These are phyloP conservation scores for Pterothamnion heteromorphum DNA, from an alignment of 31 red algal species.

Conservation along the genomic window DNA sequence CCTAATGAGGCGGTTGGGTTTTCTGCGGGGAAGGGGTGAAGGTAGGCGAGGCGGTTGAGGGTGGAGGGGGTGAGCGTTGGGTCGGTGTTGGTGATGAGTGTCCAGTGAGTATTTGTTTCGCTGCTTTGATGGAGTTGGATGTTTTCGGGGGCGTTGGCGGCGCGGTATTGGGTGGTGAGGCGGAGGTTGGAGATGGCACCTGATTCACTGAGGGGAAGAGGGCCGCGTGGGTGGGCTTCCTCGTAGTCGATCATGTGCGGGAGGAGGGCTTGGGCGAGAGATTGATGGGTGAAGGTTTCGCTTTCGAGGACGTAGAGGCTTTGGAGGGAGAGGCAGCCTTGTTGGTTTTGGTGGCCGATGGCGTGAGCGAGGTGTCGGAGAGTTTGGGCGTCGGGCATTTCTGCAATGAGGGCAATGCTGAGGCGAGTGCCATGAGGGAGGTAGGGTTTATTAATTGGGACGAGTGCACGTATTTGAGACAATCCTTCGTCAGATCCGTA, in stretches of 20 bases:
- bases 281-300: neutral
- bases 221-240: neutral
- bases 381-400: neutral
- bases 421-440: neutral
- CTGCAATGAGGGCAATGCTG: neutral
- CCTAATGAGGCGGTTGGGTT: too few species aligned
- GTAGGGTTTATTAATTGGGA: neutral
- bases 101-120: neutral
- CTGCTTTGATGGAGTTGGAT: neutral
- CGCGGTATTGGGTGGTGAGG: neutral
- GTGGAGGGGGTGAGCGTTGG: neutral
- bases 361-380: neutral
- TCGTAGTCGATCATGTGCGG: neutral
- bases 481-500: neutral
- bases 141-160: neutral
- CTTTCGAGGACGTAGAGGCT: neutral
- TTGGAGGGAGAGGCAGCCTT: neutral
- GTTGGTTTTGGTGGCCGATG: neutral
- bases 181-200: neutral
- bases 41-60: neutral
- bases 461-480: neutral
- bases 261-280: neutral
- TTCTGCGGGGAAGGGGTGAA: neutral
- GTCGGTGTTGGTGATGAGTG: neutral
- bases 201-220: neutral